Evolutionary conservation across 345 rosid species (phyloP), one percentile per base, ranked within the genome.

Genomic region (Gossypium anomalum): DNA sequence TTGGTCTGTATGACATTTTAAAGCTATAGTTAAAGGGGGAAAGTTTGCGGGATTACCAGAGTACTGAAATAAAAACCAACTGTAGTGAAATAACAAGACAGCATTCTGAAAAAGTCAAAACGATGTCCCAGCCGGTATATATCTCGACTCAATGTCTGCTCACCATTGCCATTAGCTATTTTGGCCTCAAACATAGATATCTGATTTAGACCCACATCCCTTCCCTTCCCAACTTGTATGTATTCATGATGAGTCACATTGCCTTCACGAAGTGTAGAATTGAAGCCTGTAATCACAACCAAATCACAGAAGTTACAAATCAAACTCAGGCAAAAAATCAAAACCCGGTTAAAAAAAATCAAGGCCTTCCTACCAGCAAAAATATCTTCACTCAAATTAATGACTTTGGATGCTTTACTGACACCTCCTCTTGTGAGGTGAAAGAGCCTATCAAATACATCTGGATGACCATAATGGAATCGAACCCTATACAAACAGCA

Each of bases 141-240:
- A 76, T 96, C 99, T 47, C 99, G 88, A 80, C 99, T 96, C 78
- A 93, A 73, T 59, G 98, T 96, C 86, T 92, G 99, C 80, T 96
- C 99, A 75, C 99, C 99, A 79, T 96, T 96, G 45, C 99, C 98
- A 68, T 93, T 93, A 48, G 99, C 99, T 79, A 96, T 90, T 80
- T 96, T 92, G 72, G 99, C 98, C 86, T 96, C 98, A 70, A 96
- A 96, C 97, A 93, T 88, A n/a, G 99, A 96, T 76, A 96, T 96
- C 83, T 96, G 98, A 78, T 96, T 96, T 55, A 96, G 91, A n/a
- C 99, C 98, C 79, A 96, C 99, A 83, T 93, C 98, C 80, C 99
- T 91, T 48, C 98, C 99, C 83, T 96, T 96, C 61, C 99, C 99
- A 58, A 96, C 99, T 87, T 96, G 99, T 82, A 92, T 93, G 80